Percentiles rank a stretch among this genome's conserved stretches.
These are phyloP conservation scores for Amanita pallidorosea DNA, from an alignment of 768 basidiomycete genomes.

Conservation along the genomic window DNA sequence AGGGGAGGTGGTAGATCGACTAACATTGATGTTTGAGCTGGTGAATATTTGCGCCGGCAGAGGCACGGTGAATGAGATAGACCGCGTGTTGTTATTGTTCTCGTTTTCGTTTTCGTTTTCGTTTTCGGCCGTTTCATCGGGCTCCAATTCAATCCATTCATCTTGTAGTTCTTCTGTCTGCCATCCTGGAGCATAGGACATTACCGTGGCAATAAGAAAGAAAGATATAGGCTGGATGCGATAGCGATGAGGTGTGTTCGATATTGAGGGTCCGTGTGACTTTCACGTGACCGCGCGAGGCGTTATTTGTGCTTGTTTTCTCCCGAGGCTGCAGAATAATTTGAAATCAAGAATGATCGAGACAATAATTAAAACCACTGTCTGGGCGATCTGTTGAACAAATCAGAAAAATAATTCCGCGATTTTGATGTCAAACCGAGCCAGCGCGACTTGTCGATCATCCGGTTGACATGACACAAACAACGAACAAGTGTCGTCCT, in stretches of 20 bases:
- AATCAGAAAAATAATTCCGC: slow-evolving; percentile 3
- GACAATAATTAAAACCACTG: background rate
- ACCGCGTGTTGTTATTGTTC: slow-evolving; percentile 38
- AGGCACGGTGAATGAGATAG: slow-evolving; percentile 49
- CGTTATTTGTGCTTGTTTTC: background rate
- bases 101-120: slow-evolving; percentile 26
- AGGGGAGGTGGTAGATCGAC: slow-evolving; percentile 16
- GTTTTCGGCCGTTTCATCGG: slow-evolving; percentile 27
- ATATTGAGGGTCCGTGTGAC: background rate
- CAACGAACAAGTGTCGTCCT: background rate
- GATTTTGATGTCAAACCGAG: slow-evolving; percentile 2
- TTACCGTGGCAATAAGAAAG: slow-evolving; percentile 12
- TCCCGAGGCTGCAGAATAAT: background rate
- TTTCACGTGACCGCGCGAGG: slow-evolving; percentile 4
- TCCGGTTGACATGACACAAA: background rate
- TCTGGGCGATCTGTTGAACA: background rate
- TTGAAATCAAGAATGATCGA: background rate
- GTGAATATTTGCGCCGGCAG: slow-evolving; percentile 45
- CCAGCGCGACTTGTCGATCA: background rate
- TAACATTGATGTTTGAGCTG: slow-evolving; percentile 24
- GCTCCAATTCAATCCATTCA: slow-evolving; percentile 74
- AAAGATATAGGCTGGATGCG: slow-evolving; percentile 2
- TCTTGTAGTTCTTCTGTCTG: slow-evolving; percentile 85
- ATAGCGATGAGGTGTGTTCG: background rate
- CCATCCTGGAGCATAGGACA: slow-evolving; percentile 52